phyloP scores from a whole-genome alignment of 2,329 filamentous ascomycete species.

The Pezicula carpinea region DNA sequence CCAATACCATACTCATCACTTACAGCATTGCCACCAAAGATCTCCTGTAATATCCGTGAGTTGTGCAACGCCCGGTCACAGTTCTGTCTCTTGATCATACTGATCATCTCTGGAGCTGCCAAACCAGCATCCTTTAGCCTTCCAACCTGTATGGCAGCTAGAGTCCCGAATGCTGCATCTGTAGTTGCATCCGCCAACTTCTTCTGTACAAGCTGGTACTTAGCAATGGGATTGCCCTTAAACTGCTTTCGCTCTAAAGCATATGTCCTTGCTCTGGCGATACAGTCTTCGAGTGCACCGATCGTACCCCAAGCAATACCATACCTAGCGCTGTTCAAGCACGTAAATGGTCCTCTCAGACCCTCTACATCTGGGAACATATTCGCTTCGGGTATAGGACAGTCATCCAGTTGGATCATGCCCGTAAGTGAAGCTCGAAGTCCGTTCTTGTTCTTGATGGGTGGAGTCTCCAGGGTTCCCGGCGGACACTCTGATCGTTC shows the following conservation, averaged over 20 bases:
- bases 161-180: slow-evolving; percentile 85
- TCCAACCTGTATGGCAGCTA: slow-evolving; percentile 86
- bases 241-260: slow-evolving; percentile 94
- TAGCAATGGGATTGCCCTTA: slow-evolving; percentile 89
- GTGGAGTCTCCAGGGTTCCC: slow-evolving; percentile 85
- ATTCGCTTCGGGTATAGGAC: slow-evolving; percentile 82
- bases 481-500: slow-evolving; percentile 80
- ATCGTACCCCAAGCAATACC: slow-evolving; percentile 94
- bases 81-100: slow-evolving; percentile 95
- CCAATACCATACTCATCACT: slow-evolving; percentile 97
- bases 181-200: slow-evolving; percentile 91
- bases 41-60: slow-evolving; percentile 78
- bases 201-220: slow-evolving; percentile 96
- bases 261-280: slow-evolving; percentile 76
- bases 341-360: slow-evolving; percentile 83
- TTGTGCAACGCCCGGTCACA: slow-evolving; percentile 84
- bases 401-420: slow-evolving; percentile 94
- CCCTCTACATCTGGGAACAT: slow-evolving; percentile 93
- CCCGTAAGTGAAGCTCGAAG: slow-evolving; percentile 90
- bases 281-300: slow-evolving; percentile 89
- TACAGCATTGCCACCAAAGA: slow-evolving; percentile 97
- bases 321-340: slow-evolving; percentile 87
- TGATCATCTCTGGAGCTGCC: slow-evolving; percentile 90
- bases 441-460: slow-evolving; percentile 93
- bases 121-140: slow-evolving; percentile 89